Conservation (phyloP, 176 grass and related monocot genomes). For the Puccinellia tenuiflora region DNA sequence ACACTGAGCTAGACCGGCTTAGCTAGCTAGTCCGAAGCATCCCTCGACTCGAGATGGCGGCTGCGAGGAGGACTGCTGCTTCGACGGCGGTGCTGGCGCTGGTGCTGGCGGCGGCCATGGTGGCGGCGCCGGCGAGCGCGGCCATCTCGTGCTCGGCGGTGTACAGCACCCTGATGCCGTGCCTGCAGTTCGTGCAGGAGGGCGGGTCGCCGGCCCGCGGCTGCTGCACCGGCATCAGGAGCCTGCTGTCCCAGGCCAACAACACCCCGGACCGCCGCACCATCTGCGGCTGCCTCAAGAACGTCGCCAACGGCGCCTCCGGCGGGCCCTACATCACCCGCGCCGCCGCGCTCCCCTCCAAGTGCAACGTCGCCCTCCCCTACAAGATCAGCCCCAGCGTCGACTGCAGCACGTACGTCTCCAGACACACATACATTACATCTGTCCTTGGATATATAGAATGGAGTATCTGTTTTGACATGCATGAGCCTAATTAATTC, state of each 20-base stretch:
- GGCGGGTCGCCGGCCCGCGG: conserved; percentile 18
- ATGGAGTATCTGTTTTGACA: neutral
- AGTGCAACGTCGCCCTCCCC: conserved; percentile 38
- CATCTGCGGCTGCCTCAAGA: conserved; percentile 59
- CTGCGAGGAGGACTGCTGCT: neutral
- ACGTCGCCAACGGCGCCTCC: conserved; percentile 35
- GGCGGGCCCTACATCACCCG: conserved; percentile 17
- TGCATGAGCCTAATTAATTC: neutral
- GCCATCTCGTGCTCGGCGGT: conserved; percentile 35
- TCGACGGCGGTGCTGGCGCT: conserved; percentile 19
- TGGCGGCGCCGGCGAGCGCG: conserved; percentile 17
- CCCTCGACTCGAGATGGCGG: conserved; percentile 18
- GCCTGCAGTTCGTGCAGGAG: conserved; percentile 37
- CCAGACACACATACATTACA: neutral
- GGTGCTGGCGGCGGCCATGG: neutral
- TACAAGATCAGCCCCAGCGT: conserved; percentile 51
- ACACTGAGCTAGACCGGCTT: neutral
- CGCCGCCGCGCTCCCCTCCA: conserved; percentile 35
- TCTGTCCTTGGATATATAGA: neutral
- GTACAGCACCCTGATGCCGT: conserved; percentile 57
- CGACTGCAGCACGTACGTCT: conserved; percentile 48
- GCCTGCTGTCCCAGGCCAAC: conserved; percentile 15
- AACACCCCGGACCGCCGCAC: conserved; percentile 45
- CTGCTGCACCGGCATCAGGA: conserved; percentile 52
- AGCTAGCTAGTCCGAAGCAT: neutral